These are phyloP conservation scores for Cladosporium sp. DNA, from an alignment of 2,329 filamentous ascomycete genomes.

Conservation along the genomic window DNA sequence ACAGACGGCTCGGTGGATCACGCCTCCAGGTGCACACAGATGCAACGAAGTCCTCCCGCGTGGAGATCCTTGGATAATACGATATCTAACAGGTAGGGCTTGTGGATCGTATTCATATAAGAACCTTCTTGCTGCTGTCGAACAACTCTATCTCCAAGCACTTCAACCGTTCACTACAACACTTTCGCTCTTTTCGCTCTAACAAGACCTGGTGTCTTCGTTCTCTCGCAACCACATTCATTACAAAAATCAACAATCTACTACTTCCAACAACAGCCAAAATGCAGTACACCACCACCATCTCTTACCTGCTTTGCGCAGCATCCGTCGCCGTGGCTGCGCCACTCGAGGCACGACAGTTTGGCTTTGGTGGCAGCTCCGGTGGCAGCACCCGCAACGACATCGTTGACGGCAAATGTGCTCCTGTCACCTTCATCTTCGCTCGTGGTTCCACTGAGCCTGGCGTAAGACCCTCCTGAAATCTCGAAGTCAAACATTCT, in stretches of 20 bases:
- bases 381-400: constrained; percentile 27
- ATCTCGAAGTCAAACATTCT: neutral
- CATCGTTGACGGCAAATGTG: constrained; percentile 38
- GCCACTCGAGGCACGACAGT: constrained; percentile 22
- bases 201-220: constrained; percentile 6
- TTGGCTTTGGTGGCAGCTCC: constrained; percentile 22
- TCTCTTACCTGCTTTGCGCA: constrained; percentile 24
- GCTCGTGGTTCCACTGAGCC: constrained; percentile 57
- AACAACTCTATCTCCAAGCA: neutral
- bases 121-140: neutral
- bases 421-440: constrained; percentile 55
- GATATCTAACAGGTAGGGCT: neutral
- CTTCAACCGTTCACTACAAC: neutral
- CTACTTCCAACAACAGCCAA: constrained; percentile 8
- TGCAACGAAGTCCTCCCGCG: neutral
- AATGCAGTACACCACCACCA: constrained; percentile 25
- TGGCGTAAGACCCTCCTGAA: constrained; percentile 31
- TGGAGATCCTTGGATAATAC: neutral
- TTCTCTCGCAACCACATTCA: neutral
- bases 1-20: neutral
- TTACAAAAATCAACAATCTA: neutral
- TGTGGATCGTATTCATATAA: neutral
- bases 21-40: neutral
- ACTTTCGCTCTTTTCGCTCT: neutral
- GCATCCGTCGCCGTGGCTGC: constrained; percentile 25